Percentiles rank a stretch among this genome's conserved stretches.
Conservation (phyloP, 371 early-diverging fungal genomes). For the Syncephalastrum monosporum region DNA sequence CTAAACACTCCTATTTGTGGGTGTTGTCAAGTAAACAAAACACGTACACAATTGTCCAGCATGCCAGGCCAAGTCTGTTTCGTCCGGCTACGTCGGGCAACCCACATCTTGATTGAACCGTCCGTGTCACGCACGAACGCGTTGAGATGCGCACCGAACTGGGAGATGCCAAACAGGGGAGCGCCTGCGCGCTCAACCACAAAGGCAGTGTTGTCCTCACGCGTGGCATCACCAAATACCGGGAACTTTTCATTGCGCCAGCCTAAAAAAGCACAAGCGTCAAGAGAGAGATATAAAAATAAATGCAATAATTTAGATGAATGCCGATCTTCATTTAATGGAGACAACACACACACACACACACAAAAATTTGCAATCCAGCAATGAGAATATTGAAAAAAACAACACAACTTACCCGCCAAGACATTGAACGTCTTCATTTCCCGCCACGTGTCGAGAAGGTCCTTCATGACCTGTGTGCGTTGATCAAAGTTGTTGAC, state of each 20-base stretch:
- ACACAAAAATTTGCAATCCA: too few species aligned
- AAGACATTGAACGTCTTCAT: slow-evolving; percentile 30
- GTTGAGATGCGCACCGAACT: slow-evolving; percentile 84
- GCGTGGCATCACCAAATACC: slow-evolving; percentile 57
- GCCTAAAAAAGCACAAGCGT: slow-evolving; percentile 11
- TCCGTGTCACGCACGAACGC: slow-evolving; percentile 61
- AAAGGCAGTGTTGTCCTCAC: slow-evolving; percentile 52
- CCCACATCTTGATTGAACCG: slow-evolving; percentile 75
- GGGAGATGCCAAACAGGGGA: slow-evolving; percentile 75
- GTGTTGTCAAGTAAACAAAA: neutral
- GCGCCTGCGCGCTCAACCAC: slow-evolving; percentile 82
- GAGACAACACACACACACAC: too few species aligned
- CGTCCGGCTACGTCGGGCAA: slow-evolving; percentile 74
- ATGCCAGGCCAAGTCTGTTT: slow-evolving; percentile 89
- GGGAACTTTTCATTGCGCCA: slow-evolving; percentile 76
- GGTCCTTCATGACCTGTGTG: slow-evolving; percentile 30
- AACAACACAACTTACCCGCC: slow-evolving; percentile 12
- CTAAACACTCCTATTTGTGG: neutral
- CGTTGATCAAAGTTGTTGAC: slow-evolving; percentile 34
- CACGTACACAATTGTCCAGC: slow-evolving; percentile 80
- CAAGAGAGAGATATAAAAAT: slow-evolving; percentile 3
- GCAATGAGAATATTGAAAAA: too few species aligned
- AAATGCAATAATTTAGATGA: slow-evolving; percentile 1
- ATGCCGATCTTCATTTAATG: neutral
- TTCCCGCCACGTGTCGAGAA: slow-evolving; percentile 46